Evolutionary conservation across 805 yeast genomes (phyloP).

Genomic region (Zygosaccharomyces bisporus): DNA sequence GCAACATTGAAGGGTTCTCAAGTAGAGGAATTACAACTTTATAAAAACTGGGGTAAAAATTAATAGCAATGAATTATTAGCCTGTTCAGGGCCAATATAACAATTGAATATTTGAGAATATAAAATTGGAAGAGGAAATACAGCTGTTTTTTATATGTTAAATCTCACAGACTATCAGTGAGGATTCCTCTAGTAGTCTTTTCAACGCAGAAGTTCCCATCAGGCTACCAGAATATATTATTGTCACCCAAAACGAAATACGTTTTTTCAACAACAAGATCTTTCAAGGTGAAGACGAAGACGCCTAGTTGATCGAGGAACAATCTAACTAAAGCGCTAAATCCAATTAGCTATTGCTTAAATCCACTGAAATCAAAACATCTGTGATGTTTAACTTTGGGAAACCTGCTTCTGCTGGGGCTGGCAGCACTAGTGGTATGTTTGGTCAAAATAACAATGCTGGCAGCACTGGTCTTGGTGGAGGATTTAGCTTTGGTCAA

Average conservation of each 20-base stretch:
- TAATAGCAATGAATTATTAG: no score
- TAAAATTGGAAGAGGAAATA: background rate
- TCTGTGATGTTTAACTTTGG: constrained; percentile 12
- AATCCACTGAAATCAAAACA: background rate
- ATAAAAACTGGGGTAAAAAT: no score
- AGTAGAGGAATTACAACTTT: no score
- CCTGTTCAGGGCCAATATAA: no score
- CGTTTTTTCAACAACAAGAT: constrained; percentile 1
- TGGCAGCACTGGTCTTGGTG: constrained; percentile 21
- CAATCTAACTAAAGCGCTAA: no score
- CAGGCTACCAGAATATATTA: background rate
- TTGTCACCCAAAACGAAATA: background rate
- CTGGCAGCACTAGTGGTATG: constrained; percentile 31
- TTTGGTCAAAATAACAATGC: constrained; percentile 29
- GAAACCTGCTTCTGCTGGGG: constrained; percentile 15
- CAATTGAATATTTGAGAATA: no score
- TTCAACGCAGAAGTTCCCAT: background rate
- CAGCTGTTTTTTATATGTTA: background rate
- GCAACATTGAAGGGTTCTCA: no score
- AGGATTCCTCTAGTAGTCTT: no score
- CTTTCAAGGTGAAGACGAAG: background rate
- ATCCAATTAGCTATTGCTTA: background rate
- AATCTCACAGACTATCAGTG: no score
- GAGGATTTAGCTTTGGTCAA: constrained; percentile 18
- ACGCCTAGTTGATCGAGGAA: no score